These are phyloP conservation scores for Eucalyptus guilfoylei DNA, from an alignment of 345 rosid genomes.

Conservation along the genomic window DNA sequence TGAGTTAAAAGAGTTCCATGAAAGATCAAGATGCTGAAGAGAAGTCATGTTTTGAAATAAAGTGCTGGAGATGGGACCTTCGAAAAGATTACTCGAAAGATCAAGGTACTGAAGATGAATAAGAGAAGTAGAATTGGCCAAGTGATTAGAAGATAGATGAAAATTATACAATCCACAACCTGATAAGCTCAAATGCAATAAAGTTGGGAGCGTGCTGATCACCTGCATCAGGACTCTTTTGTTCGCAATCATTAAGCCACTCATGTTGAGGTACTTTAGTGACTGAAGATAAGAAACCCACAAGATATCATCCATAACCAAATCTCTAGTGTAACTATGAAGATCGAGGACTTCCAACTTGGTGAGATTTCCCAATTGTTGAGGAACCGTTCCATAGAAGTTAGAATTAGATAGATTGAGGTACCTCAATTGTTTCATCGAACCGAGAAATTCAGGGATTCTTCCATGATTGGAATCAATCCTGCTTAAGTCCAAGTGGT, in stretches of 20 bases:
- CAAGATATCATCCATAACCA: neutral
- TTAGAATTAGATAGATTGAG: neutral
- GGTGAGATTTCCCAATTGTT: neutral
- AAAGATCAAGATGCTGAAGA: neutral
- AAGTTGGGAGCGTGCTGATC: neutral
- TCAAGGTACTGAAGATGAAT: neutral
- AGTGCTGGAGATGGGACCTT: neutral
- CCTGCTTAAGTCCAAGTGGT: neutral
- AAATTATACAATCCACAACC: accelerated
- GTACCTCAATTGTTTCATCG: neutral
- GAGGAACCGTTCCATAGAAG: neutral
- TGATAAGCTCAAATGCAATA: neutral
- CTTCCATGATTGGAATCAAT: neutral
- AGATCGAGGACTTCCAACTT: neutral
- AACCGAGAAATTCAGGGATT: neutral
- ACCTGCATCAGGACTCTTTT: neutral
- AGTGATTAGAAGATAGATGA: neutral
- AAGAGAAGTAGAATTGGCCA: neutral
- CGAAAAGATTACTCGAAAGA: accelerated
- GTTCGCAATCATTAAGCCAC: neutral
- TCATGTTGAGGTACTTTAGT: neutral
- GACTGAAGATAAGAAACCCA: neutral
- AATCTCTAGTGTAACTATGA: accelerated
- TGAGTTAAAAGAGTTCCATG: neutral
- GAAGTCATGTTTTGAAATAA: neutral